A percentile compares a stretch with the other conserved stretches of the same genome.
phyloP scores from a whole-genome alignment of 352 stramenopile species.

The Pythium oligandrum region DNA sequence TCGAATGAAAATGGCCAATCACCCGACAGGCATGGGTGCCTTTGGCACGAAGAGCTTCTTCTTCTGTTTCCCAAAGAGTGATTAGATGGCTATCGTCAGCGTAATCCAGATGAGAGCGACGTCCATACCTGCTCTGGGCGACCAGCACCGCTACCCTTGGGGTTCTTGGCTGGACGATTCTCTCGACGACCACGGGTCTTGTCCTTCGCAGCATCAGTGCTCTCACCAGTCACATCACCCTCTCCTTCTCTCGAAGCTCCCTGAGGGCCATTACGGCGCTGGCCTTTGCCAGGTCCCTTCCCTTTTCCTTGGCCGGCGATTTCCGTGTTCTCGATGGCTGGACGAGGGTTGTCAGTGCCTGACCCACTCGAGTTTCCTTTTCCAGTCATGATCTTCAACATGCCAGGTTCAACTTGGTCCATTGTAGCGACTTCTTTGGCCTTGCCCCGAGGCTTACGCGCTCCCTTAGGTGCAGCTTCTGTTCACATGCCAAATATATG shows the following conservation, averaged over 20 bases:
- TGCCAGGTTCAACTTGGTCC: conserved; percentile 29
- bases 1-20: background rate
- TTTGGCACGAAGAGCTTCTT: background rate
- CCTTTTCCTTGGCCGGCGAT: too few relatives aligned
- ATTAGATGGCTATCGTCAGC: too few relatives aligned
- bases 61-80: background rate
- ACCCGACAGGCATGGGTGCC: background rate
- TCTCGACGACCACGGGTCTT: conserved; percentile 4
- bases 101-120: too few relatives aligned
- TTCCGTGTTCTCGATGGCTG: too few relatives aligned
- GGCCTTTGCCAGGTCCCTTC: too few relatives aligned
- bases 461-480: conserved; percentile 15
- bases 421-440: conserved; percentile 20
- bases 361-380: conserved; percentile 5
- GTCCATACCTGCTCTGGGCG: conserved; percentile 9
- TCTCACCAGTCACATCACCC: background rate
- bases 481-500: background rate
- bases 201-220: too few relatives aligned
- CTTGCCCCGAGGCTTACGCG: conserved; percentile 31
- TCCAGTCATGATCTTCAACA: conserved; percentile 45
- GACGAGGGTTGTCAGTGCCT: too few relatives aligned
- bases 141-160: conserved; percentile 9
- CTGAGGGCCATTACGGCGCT: too few relatives aligned
- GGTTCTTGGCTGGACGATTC: conserved; percentile 4
- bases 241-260: conserved; percentile 4